Evolutionary conservation across 202 grass and related monocot species (phyloP).

Genomic region (Hordeum pubiflorum): DNA sequence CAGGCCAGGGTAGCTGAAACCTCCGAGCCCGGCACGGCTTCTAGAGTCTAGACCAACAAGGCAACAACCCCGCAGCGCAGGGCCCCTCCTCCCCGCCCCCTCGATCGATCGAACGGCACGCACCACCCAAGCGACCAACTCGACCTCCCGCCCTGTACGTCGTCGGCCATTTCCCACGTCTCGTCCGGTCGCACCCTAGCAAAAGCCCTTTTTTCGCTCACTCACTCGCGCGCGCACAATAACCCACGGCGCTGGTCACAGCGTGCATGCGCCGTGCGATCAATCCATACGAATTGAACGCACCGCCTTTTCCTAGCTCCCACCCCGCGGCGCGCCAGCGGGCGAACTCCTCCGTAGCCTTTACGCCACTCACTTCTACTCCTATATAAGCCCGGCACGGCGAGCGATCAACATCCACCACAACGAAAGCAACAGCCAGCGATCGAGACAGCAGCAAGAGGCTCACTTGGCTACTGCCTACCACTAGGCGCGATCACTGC

Average conservation of each 20-base stretch:
- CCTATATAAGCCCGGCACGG: slow-evolving; percentile 30
- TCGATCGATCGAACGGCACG: background rate
- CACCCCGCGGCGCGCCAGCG: background rate
- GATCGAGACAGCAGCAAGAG: background rate
- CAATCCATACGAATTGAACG: slow-evolving; percentile 31
- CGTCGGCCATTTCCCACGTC: background rate
- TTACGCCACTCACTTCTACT: background rate
- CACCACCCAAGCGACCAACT: background rate
- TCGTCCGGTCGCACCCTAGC: background rate
- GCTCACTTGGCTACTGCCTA: background rate
- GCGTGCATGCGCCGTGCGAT: background rate
- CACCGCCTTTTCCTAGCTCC: slow-evolving; percentile 35
- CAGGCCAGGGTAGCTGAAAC: slow-evolving; percentile 21
- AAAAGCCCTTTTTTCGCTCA: background rate
- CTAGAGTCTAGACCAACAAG: background rate
- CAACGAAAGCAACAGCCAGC: background rate
- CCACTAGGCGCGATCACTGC: background rate
- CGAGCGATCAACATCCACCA: background rate
- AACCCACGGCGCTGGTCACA: background rate
- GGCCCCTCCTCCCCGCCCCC: background rate
- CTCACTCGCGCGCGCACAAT: background rate
- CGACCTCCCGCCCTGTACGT: background rate
- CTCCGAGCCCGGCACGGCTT: background rate
- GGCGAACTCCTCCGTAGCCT: too few relatives aligned
- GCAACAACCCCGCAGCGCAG: background rate